These are phyloP conservation scores for Cryphonectria carpinicola DNA, from an alignment of 2,329 filamentous ascomycete species.

Conservation along the genomic window DNA sequence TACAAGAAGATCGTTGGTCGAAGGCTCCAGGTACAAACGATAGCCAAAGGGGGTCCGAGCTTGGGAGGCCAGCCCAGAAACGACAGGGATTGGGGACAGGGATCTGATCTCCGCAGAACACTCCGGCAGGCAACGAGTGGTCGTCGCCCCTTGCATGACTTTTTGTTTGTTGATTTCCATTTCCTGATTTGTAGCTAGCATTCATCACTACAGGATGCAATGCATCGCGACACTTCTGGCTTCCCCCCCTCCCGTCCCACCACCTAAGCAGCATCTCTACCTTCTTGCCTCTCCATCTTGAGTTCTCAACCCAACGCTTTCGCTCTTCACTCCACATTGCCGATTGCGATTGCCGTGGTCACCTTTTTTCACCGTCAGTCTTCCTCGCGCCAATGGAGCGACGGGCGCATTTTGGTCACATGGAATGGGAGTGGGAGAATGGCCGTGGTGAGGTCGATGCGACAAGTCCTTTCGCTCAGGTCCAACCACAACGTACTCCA, in stretches of 20 bases:
- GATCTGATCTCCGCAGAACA: background rate
- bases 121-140: constrained; percentile 4
- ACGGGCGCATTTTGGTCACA: constrained; percentile 62
- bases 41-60: background rate
- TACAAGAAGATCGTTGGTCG: background rate
- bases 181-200: background rate
- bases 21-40: constrained; percentile 7
- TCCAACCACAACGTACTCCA: constrained; percentile 47
- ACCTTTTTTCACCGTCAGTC: background rate
- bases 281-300: background rate
- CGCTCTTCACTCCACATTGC: background rate
- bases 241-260: background rate
- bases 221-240: background rate
- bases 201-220: background rate
- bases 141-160: constrained; percentile 13
- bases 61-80: background rate
- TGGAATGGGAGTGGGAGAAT: constrained; percentile 70
- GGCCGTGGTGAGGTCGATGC: constrained; percentile 58
- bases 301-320: background rate
- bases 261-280: background rate
- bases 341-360: background rate
- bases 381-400: constrained; percentile 49
- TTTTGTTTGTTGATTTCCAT: constrained; percentile 11
- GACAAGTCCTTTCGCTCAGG: constrained; percentile 64
- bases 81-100: constrained; percentile 5